Evolutionary conservation across 805 yeast species (phyloP).

Genomic region (Grigorovia jiainica): DNA sequence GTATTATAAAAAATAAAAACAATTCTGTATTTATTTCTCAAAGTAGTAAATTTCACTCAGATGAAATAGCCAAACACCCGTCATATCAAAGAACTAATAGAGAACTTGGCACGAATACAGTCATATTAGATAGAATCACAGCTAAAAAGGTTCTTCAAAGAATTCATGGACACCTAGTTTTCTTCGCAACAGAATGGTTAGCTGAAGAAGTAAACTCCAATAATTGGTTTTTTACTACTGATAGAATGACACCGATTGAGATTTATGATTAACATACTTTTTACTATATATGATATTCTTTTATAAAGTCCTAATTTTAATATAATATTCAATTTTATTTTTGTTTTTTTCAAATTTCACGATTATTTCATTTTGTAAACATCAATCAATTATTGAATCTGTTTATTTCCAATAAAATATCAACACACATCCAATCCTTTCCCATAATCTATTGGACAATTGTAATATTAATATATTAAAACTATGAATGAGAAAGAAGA

Average conservation of each 20-base stretch:
- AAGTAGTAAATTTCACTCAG: background rate
- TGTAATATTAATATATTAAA: background rate
- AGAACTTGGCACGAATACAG: constrained; percentile 30
- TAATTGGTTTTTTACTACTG: constrained; percentile 93
- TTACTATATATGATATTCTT: background rate
- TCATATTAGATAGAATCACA: constrained; percentile 60
- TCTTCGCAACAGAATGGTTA: constrained; percentile 92
- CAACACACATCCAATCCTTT: too few relatives aligned
- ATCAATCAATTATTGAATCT: too few relatives aligned
- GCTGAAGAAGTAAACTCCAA: constrained; percentile 76
- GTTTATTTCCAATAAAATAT: too few relatives aligned
- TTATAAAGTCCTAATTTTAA: too few relatives aligned
- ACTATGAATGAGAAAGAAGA: background rate
- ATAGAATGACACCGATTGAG: constrained; percentile 89
- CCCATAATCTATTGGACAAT: too few relatives aligned
- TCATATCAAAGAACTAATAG: constrained; percentile 6
- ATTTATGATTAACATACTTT: constrained; percentile 55
- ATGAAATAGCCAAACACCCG: background rate
- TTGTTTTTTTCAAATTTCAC: too few relatives aligned
- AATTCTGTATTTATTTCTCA: background rate
- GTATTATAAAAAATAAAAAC: too few relatives aligned
- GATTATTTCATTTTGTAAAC: too few relatives aligned
- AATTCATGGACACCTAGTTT: constrained; percentile 77
- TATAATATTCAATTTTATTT: background rate
- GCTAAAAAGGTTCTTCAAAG: constrained; percentile 66